phyloP scores from a whole-genome alignment of 768 basidiomycete genomes.

The Hygrophoropsis aurantiaca region DNA sequence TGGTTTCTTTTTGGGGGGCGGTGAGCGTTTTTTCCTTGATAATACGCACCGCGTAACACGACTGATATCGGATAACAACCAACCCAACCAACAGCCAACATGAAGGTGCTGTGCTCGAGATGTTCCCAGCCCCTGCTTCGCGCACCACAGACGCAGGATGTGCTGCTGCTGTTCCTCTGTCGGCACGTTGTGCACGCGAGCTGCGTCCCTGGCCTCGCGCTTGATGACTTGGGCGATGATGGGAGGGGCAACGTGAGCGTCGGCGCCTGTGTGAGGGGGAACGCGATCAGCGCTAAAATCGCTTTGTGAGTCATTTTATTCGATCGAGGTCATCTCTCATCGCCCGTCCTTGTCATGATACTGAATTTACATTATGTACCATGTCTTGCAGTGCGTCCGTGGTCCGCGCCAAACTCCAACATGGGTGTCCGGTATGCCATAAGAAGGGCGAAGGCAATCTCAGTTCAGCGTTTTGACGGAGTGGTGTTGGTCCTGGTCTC shows the following conservation, averaged over 20 bases:
- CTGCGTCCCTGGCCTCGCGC: slow-evolving; percentile 67
- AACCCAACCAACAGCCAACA: too few relatives aligned
- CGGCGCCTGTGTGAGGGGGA: slow-evolving; percentile 41
- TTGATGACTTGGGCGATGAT: slow-evolving; percentile 64
- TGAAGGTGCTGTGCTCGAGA: slow-evolving; percentile 61
- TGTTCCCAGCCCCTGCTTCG: slow-evolving; percentile 63
- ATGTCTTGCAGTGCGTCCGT: slow-evolving; percentile 59
- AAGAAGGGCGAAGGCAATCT: slow-evolving; percentile 51
- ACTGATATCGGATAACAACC: not conserved
- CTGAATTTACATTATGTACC: slow-evolving; percentile 10
- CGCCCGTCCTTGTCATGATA: not conserved
- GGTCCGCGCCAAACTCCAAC: slow-evolving; percentile 58
- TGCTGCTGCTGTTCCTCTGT: slow-evolving; percentile 81
- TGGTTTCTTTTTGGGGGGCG: slow-evolving; percentile 75
- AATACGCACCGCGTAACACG: not conserved
- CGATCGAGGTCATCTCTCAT: too few relatives aligned
- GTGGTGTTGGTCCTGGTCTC: too few relatives aligned
- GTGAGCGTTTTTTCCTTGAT: slow-evolving; percentile 51
- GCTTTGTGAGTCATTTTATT: slow-evolving; percentile 83
- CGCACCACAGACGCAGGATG: slow-evolving; percentile 45
- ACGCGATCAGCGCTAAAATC: slow-evolving; percentile 67
- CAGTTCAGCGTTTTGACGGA: too few relatives aligned
- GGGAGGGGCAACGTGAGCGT: slow-evolving; percentile 46
- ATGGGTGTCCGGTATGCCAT: slow-evolving; percentile 80
- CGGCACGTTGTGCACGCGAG: slow-evolving; percentile 83